Evolutionary conservation across 2,329 filamentous ascomycete genomes (phyloP), one percentile per base, ranked within the genome.

Genomic region (Neonectria neomacrospora): DNA sequence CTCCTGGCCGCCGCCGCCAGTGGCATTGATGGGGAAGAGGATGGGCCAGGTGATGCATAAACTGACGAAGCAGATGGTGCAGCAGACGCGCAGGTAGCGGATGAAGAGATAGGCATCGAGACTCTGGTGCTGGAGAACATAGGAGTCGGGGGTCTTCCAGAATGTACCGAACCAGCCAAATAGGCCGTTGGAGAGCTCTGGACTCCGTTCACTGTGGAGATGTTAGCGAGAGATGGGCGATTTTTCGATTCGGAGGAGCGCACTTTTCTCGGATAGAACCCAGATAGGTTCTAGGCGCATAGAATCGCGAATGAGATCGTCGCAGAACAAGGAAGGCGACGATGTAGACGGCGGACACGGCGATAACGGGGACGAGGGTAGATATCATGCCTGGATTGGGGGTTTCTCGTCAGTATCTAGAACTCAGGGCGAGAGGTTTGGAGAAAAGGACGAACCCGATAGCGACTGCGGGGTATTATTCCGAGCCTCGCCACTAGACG

Each of bases 21-120:
- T 96, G 28, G 89, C 90, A 78, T 97, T 96, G 77, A 97, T 82
- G 0, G 94, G 93, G 70, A 88, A 91, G 26, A 98, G 81, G 51
- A 97, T 85, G 0, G 94, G 94, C 90, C 92, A 97, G 23, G 93
- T 95, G 53, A 98, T 88, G 72, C 84, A 83, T 71, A 89, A 89
- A 63, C 94, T 95, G 14, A 94, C 89, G 54, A 97, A 84, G 78
- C 91, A 94, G 69, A 96, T 91, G 70, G 91, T 85, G 58, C 90
- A 87, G 28, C 90, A 82, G 57, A 96, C 88, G 73, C 93, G 91
- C 64, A 98, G 82, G 75, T 94, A 96, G 47, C 94, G 92, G 48
- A 97, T 85, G 74, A 96, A 93, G 26, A 97, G 87, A 76, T 94
- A 98, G 32, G 91, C 90, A 76, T 98, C 95, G 67, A 98, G 86